These are phyloP conservation scores for Rhizopus sp. DNA, from an alignment of 371 early-diverging fungal species.

Conservation along the genomic window DNA sequence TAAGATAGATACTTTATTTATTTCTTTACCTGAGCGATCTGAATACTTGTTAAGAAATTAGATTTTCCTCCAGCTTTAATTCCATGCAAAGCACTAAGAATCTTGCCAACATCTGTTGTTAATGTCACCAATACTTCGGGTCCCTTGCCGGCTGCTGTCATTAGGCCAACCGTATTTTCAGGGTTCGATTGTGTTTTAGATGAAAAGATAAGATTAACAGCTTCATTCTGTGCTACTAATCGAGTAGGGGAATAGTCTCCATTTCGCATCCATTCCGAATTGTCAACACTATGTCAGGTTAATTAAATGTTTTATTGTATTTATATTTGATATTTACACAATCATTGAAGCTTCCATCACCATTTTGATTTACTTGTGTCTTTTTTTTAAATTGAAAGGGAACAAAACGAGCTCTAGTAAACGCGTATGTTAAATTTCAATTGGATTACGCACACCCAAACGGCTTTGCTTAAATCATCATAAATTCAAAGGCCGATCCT, in stretches of 20 bases:
- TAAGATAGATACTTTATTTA: not conserved
- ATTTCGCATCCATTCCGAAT: conserved; percentile 99
- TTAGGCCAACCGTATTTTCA: conserved; percentile 96
- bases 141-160: conserved; percentile 96
- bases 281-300: conserved; percentile 77
- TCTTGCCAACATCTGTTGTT: conserved; percentile 89
- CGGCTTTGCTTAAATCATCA: not conserved
- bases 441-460: not conserved
- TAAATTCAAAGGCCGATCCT: not conserved
- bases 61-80: conserved; percentile 74
- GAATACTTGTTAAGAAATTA: conserved; percentile 85
- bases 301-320: not conserved
- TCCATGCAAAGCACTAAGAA: conserved; percentile 85
- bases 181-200: conserved; percentile 92
- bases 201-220: conserved; percentile 89
- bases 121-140: conserved; percentile 95
- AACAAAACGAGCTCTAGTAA: not conserved
- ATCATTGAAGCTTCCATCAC: conserved; percentile 67
- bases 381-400: conserved; percentile 1
- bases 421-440: not conserved
- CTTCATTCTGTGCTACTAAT: conserved; percentile 94
- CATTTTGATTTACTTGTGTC: conserved; percentile 32
- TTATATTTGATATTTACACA: conserved; percentile 43
- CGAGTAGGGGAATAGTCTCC: conserved; percentile 98
- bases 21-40: conserved; percentile 95